Evolutionary conservation across 2,329 filamentous ascomycete species (phyloP).

Genomic region (Zalaria obscura): DNA sequence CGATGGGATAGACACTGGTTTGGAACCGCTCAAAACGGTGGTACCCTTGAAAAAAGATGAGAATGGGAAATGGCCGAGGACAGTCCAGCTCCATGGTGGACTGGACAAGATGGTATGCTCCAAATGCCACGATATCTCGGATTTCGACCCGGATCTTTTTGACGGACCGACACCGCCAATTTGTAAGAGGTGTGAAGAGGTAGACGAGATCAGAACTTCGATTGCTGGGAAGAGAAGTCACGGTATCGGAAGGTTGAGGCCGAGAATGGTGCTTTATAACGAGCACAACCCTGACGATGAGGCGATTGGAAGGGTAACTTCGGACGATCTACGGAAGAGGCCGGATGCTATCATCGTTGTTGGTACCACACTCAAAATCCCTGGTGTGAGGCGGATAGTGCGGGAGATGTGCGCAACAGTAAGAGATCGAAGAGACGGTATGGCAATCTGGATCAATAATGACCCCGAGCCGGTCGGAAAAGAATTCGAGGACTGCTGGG

Average conservation of each 20-base stretch:
- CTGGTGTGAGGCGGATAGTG: conserved; percentile 77
- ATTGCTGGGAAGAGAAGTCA: conserved; percentile 80
- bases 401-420: conserved; percentile 82
- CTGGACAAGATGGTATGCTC: conserved; percentile 94
- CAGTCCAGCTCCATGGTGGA: conserved; percentile 86
- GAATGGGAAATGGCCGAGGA: conserved; percentile 85
- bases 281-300: conserved; percentile 94
- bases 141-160: conserved; percentile 69
- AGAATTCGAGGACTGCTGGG: conserved; percentile 87
- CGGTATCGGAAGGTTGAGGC: conserved; percentile 77
- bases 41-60: conserved; percentile 56
- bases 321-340: conserved; percentile 67
- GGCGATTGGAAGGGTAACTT: conserved; percentile 82
- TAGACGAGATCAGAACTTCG: conserved; percentile 61
- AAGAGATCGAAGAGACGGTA: conserved; percentile 57
- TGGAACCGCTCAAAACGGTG: conserved; percentile 64
- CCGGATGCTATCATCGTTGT: conserved; percentile 91
- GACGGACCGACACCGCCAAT: conserved; percentile 70
- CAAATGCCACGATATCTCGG: conserved; percentile 66
- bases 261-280: conserved; percentile 93
- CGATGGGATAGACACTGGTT: conserved; percentile 78
- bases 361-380: conserved; percentile 89
- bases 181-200: conserved; percentile 59
- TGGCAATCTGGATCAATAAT: conserved; percentile 90
- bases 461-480: conserved; percentile 68